Conservation (phyloP, 371 early-diverging fungal genomes). For the Smittium culicis region DNA sequence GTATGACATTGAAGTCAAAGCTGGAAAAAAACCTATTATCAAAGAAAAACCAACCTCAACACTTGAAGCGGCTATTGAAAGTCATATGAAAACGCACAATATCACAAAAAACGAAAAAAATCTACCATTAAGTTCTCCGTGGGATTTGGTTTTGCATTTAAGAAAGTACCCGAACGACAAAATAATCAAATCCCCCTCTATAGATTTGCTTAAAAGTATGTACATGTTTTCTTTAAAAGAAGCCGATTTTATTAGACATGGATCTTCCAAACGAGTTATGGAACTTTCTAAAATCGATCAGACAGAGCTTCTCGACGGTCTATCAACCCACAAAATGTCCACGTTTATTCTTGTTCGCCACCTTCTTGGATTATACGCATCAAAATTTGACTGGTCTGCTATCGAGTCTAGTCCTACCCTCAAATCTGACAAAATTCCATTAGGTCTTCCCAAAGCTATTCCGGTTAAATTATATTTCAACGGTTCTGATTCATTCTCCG, state of each 20-base stretch:
- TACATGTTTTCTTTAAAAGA: conserved; percentile 30
- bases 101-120: background rate
- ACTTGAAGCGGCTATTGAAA: background rate
- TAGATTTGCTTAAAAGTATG: conserved; percentile 22
- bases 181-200: conserved; percentile 15
- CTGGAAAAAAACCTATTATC: background rate
- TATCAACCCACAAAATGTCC: conserved; percentile 20
- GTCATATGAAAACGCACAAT: background rate
- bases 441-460: conserved; percentile 12
- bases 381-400: background rate
- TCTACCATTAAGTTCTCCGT: conserved; percentile 10
- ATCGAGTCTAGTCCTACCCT: conserved; percentile 11
- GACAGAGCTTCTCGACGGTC: conserved; percentile 25
- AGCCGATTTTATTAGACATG: conserved; percentile 25
- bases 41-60: background rate
- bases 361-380: background rate
- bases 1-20: conserved; percentile 26
- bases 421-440: conserved; percentile 18
- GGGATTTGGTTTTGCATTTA: conserved; percentile 25
- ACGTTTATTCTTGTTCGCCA: background rate
- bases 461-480: background rate
- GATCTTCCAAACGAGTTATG: conserved; percentile 30
- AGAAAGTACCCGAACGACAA: conserved; percentile 19
- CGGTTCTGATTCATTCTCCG: background rate
- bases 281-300: conserved; percentile 27